Evolutionary conservation across 129 eudicot genomes (phyloP).

Genomic region (Deinandra increscens): DNA sequence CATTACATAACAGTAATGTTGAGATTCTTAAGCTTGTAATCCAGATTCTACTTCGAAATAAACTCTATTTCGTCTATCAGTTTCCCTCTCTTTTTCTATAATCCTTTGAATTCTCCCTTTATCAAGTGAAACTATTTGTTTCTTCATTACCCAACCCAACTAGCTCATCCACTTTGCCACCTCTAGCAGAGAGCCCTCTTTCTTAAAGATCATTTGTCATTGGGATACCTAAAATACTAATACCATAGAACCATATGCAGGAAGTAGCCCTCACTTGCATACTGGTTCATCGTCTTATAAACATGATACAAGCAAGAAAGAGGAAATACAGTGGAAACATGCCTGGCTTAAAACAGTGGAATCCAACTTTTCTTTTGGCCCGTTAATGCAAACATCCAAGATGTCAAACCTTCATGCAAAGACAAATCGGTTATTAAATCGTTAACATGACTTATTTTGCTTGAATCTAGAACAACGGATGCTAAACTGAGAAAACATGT

Average conservation of each 20-base stretch:
- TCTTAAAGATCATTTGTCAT: background rate
- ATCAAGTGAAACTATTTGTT: no score
- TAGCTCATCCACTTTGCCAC: background rate
- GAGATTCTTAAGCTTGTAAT: no score
- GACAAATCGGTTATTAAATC: background rate
- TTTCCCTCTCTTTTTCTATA: no score
- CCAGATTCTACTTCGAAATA: no score
- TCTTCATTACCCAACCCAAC: background rate
- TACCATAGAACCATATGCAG: slow-evolving; percentile 3
- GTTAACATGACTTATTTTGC: background rate
- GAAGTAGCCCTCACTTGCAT: slow-evolving; percentile 7
- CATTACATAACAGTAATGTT: no score
- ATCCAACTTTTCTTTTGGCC: slow-evolving; percentile 95
- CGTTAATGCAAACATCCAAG: slow-evolving; percentile 78
- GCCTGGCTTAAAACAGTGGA: slow-evolving; percentile 96
- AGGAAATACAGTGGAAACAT: slow-evolving; percentile 15
- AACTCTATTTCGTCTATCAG: no score
- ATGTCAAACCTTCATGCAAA: slow-evolving; percentile 75
- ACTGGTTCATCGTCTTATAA: background rate
- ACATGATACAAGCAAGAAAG: slow-evolving; percentile 11
- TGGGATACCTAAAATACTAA: background rate
- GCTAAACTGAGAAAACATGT: background rate
- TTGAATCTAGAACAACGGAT: background rate
- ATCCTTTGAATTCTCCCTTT: no score
- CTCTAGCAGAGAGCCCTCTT: background rate